A percentile compares a stretch with the other conserved stretches of the same genome.
These are phyloP conservation scores for Umbelopsis sp. DNA, from an alignment of 371 early-diverging fungal genomes.

Conservation along the genomic window DNA sequence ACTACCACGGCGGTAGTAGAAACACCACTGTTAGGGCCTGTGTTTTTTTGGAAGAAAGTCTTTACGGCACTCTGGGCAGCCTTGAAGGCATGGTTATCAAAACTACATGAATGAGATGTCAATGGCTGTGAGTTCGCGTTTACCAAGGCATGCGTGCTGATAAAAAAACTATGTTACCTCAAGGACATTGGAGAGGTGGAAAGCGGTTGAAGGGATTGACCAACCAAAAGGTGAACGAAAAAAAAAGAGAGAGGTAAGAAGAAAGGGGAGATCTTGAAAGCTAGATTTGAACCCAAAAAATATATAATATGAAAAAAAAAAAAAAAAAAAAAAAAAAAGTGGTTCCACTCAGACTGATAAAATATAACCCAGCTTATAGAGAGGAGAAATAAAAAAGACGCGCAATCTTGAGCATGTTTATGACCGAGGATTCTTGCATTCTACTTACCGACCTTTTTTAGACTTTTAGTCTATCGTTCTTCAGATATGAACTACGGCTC, in stretches of 20 bases:
- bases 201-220: background rate
- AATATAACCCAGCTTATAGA: background rate
- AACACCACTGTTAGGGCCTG: conserved; percentile 34
- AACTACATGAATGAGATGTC: conserved; percentile 6
- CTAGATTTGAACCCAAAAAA: background rate
- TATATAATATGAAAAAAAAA: conserved; percentile 5
- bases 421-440: background rate
- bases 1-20: conserved; percentile 48
- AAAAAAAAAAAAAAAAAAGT: background rate
- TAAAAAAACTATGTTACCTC: background rate
- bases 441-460: background rate
- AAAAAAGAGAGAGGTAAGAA: background rate
- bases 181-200: conserved; percentile 3
- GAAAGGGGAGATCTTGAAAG: background rate
- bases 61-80: conserved; percentile 46
- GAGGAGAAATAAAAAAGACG: background rate
- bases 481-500: too few species aligned
- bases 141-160: too few species aligned
- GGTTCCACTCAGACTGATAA: conserved; percentile 1
- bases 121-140: too few species aligned
- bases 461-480: background rate
- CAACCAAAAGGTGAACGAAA: conserved; percentile 1
- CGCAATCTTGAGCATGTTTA: background rate
- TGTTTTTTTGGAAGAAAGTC: conserved; percentile 36
- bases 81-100: conserved; percentile 51